These are phyloP conservation scores for Tetragonia tetragonoides DNA, from an alignment of 148 eudicot genomes.

Conservation along the genomic window DNA sequence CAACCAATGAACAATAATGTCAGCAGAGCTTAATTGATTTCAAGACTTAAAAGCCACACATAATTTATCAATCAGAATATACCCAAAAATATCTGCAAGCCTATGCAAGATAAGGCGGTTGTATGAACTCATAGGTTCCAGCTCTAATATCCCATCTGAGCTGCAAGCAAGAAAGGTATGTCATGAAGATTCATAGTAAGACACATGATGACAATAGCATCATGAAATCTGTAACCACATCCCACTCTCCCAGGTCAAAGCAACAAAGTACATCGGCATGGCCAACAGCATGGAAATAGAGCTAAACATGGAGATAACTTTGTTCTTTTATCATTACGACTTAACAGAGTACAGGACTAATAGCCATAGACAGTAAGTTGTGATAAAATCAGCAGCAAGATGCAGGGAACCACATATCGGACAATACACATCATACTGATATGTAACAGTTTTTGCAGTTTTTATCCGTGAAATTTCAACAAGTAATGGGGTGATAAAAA, in stretches of 20 bases:
- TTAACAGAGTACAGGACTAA: background rate
- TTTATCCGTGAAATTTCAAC: no score
- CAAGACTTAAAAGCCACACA: background rate
- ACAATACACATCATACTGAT: no score
- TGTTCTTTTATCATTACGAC: background rate
- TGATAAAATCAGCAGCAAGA: no score
- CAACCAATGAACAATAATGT: conserved; percentile 12
- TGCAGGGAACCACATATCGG: no score
- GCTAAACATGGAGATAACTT: background rate
- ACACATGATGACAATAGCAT: background rate
- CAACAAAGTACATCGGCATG: background rate
- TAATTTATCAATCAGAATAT: conserved; percentile 9
- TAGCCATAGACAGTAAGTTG: no score
- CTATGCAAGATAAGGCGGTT: conserved; percentile 91
- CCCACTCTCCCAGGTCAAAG: background rate
- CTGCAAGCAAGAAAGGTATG: conserved; percentile 39
- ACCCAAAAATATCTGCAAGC: conserved; percentile 98
- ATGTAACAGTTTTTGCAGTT: no score
- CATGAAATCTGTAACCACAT: background rate
- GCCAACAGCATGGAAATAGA: background rate
- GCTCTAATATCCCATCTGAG: conserved; percentile 60
- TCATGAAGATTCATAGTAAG: background rate
- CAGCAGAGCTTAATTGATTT: background rate
- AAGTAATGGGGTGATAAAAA: no score
- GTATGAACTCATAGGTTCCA: conserved; percentile 91